phyloP scores from a whole-genome alignment of 306 rosid genomes.

The Casuarina glauca region DNA sequence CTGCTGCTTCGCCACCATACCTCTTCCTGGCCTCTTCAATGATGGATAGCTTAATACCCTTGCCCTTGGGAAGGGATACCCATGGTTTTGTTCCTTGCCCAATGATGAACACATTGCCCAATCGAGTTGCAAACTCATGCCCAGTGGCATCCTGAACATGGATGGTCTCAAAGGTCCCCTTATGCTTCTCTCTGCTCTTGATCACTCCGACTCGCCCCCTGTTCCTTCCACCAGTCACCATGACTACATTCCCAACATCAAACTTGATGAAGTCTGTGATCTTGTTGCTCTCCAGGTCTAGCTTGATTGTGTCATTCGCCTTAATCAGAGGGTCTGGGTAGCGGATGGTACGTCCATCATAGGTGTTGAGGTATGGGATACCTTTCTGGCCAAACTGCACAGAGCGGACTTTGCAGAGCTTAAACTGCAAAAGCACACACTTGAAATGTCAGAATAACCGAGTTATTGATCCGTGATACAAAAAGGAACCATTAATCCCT shows the following conservation, averaged over 20 bases:
- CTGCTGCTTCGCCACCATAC: constrained; percentile 59
- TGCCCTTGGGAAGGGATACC: constrained; percentile 76
- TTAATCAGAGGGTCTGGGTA: constrained; percentile 80
- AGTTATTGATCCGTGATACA: not conserved
- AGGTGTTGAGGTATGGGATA: constrained; percentile 74
- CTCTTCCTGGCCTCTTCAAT: constrained; percentile 81
- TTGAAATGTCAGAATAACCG: not conserved
- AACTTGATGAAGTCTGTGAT: constrained; percentile 68
- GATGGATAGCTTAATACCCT: constrained; percentile 77
- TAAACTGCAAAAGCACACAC: constrained; percentile 44
- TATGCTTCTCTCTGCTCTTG: constrained; percentile 78
- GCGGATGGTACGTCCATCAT: constrained; percentile 86
- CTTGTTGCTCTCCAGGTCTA: constrained; percentile 70
- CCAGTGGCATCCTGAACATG: constrained; percentile 80
- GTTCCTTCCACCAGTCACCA: constrained; percentile 85
- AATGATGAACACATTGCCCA: constrained; percentile 69
- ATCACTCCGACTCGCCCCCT: constrained; percentile 81
- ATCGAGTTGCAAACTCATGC: constrained; percentile 68
- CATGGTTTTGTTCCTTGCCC: constrained; percentile 76
- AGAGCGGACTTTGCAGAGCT: constrained; percentile 78
- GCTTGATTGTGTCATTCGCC: constrained; percentile 85
- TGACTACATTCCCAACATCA: constrained; percentile 75
- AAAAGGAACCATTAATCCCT: not conserved
- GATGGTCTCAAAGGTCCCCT: constrained; percentile 80
- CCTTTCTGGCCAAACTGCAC: constrained; percentile 84